These are phyloP conservation scores for Penicillium parvum DNA, from an alignment of 495 filamentous ascomycete species.

Conservation along the genomic window DNA sequence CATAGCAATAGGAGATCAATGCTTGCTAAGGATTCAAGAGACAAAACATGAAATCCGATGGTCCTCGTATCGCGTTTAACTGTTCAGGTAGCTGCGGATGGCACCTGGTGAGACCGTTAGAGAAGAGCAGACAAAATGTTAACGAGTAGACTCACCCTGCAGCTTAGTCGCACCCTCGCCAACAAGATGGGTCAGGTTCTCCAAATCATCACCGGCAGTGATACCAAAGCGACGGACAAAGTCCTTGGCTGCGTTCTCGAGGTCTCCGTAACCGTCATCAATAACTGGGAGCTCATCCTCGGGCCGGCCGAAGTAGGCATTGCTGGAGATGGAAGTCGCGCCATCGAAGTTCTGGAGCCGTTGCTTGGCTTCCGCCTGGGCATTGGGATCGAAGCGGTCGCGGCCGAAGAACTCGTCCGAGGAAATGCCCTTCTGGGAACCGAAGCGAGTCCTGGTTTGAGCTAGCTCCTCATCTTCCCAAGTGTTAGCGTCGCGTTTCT, in stretches of 20 bases:
- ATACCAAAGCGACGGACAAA: conserved; percentile 92
- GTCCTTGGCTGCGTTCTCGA: conserved; percentile 90
- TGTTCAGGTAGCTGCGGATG: conserved; percentile 78
- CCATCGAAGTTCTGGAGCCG: conserved; percentile 90
- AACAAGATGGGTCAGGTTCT: conserved; percentile 74
- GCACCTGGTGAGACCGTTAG: conserved; percentile 45
- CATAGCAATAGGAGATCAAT: conserved; percentile 18
- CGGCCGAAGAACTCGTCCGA: conserved; percentile 98
- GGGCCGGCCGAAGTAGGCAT: conserved; percentile 91
- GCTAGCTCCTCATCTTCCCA: conserved; percentile 37
- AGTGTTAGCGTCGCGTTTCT: conserved; percentile 6
- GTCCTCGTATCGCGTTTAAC: conserved; percentile 33
- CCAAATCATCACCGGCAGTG: conserved; percentile 90
- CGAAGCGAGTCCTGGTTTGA: conserved; percentile 54
- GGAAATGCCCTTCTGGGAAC: conserved; percentile 89
- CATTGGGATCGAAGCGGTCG: conserved; percentile 72
- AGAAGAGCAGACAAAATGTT: neutral
- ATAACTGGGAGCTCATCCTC: conserved; percentile 61
- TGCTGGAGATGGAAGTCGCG: conserved; percentile 86
- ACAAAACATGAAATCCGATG: conserved; percentile 13
- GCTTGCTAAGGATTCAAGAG: conserved; percentile 25
- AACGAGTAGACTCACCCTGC: conserved; percentile 53
- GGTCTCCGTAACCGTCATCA: conserved; percentile 71
- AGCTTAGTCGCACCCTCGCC: conserved; percentile 81
- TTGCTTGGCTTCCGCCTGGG: conserved; percentile 78